These are phyloP conservation scores for Hemileccinum rubropunctum DNA, from an alignment of 768 basidiomycete species.

Conservation along the genomic window DNA sequence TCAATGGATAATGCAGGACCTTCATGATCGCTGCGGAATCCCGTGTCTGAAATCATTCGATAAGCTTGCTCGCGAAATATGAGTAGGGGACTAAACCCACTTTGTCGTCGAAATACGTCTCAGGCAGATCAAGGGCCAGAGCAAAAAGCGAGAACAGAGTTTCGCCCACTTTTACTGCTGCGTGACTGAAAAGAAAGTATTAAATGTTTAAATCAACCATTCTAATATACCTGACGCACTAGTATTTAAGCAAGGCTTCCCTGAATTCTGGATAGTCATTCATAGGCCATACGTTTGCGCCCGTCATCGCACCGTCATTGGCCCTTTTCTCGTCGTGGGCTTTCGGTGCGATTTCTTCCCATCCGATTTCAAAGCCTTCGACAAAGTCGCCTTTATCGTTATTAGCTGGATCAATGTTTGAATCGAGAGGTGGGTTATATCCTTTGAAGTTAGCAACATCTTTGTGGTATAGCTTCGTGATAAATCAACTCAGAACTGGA, in stretches of 20 bases:
- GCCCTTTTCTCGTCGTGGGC: slow-evolving; percentile 24
- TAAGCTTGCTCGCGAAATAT: background rate
- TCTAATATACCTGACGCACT: slow-evolving; percentile 45
- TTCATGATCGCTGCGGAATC: slow-evolving; percentile 66
- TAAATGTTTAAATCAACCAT: slow-evolving; percentile 11
- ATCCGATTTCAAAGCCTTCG: slow-evolving; percentile 46
- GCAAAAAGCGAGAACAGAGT: slow-evolving; percentile 69
- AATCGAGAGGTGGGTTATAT: slow-evolving; percentile 65
- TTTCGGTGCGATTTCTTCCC: slow-evolving; percentile 47
- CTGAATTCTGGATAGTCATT: slow-evolving; percentile 60
- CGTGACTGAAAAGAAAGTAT: slow-evolving; percentile 41
- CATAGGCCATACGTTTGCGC: slow-evolving; percentile 77
- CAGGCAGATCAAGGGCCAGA: slow-evolving; percentile 55
- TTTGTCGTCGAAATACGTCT: slow-evolving; percentile 67
- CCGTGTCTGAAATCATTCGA: slow-evolving; percentile 41
- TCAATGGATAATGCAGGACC: slow-evolving; percentile 74
- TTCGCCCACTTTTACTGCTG: slow-evolving; percentile 52
- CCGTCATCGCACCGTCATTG: slow-evolving; percentile 59
- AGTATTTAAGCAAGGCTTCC: slow-evolving; percentile 57
- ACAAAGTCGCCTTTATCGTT: slow-evolving; percentile 61
- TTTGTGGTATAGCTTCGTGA: slow-evolving; percentile 59
- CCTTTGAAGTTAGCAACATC: slow-evolving; percentile 74
- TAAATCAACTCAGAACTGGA: background rate
- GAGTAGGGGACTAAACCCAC: slow-evolving; percentile 25
- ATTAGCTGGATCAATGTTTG: slow-evolving; percentile 67